Evolutionary conservation across 257 asterid genomes (phyloP).

Genomic region (Hygrophila difformis): DNA sequence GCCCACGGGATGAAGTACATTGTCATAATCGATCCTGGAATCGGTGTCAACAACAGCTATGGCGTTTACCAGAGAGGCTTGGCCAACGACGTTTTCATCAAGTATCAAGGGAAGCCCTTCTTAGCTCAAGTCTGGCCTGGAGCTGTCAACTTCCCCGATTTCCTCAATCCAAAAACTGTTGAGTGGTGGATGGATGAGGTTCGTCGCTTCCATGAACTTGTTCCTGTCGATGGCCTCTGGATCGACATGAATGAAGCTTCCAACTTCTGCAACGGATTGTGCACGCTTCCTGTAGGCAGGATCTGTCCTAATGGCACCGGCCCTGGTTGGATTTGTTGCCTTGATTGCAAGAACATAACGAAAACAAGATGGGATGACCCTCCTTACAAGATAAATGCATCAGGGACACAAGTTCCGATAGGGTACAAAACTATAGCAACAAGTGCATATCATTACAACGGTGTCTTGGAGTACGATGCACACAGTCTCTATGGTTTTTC

Average conservation of each 20-base stretch:
- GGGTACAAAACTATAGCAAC: constrained; percentile 93
- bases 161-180: constrained; percentile 73
- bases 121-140: constrained; percentile 98
- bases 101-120: constrained; percentile 63
- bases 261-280: constrained; percentile 70
- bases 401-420: constrained; percentile 58
- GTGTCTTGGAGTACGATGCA: constrained; percentile 84
- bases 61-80: constrained; percentile 67
- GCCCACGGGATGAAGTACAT: constrained; percentile 81
- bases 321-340: constrained; percentile 92
- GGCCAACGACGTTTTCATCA: constrained; percentile 80
- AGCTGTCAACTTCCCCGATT: constrained; percentile 89
- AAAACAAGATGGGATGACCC: constrained; percentile 88
- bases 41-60: constrained; percentile 60
- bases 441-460: constrained; percentile 71
- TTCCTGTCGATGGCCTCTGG: constrained; percentile 92
- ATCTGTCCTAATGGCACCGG: constrained; percentile 75
- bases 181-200: constrained; percentile 92
- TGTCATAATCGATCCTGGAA: constrained; percentile 85
- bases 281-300: constrained; percentile 60
- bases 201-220: constrained; percentile 70
- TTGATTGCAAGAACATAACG: constrained; percentile 81
- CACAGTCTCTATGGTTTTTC: constrained; percentile 87
- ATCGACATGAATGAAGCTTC: constrained; percentile 94
- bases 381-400: constrained; percentile 88